Evolutionary conservation across 2,329 filamentous ascomycete species (phyloP), one percentile per base, ranked within the genome.

Genomic region (Tricladium varicosporioides): DNA sequence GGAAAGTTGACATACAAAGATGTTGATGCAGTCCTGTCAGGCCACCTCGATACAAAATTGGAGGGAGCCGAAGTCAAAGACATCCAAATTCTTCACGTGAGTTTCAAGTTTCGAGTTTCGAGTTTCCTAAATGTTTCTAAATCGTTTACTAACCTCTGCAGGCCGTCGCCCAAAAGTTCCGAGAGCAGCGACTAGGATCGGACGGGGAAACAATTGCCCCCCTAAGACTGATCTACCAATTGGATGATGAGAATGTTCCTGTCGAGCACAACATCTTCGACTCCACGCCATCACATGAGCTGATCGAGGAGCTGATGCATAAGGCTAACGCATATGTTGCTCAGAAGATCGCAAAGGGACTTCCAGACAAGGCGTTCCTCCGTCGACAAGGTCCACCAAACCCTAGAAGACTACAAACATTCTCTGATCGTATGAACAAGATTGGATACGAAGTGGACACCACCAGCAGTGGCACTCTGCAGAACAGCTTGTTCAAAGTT

Each of bases 241-340:
- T 97, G 43, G 94, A 99, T 66, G 94, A 99, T 66, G 94, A 99
- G 79, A 97, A 97, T 73, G 91, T 97, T 53, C 94, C 93, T 2
- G 92, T 97, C 43, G 92, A 96, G 76, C 85, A 91, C 72, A 99
- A 97, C 76, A 89, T 99, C 63, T 99, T 97, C 69, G 88, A 97
- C 72, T 93, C 91, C 31, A 91, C 91, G 11, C 80, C 87, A 9
- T 91, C 92, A 2, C 91, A 95, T 62, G 93, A 97, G 75, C 84
- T 97, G 61, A 91, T 97, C 46, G 94, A 99, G 73, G 94, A 99
- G 77, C 80, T 99, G 53, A 88, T 91, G 76, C 89, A 96, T 80
- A 96, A 95, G 78, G 89, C 91, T 57, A 97, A 99, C 72, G 82
- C 85, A 48, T 88, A 91, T 70, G 89, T 99, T 60, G 94, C 93